Base-by-base conservation (phyloP, 768 basidiomycete species). In the Lepiota subincarnata region DNA sequence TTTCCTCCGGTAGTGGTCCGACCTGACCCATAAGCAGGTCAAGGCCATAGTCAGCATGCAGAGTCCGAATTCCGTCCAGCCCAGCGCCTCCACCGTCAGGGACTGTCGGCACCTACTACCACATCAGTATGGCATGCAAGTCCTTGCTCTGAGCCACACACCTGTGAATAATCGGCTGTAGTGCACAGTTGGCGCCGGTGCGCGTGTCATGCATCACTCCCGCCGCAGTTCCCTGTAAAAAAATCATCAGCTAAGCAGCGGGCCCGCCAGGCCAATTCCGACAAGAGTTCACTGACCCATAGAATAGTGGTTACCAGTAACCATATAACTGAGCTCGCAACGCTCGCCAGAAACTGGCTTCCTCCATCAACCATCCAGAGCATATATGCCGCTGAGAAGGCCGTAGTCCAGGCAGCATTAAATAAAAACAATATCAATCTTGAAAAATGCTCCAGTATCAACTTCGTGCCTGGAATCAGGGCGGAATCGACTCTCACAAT, bases 271-370 rank as follows among this genome's bases (percentile, higher is more conserved):
- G 24, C 24, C 11, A 48, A 44, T 26, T 18, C 44, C 10, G 14
- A n/a, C 11, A 13, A 37, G 47, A 26, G 13, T 18, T 26, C 2
- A 68, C 79, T 55, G 57, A 84, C 89, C 89, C 89, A 91, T 60
- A 90, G 63, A 5, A 78, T 64, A 5, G 78, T 71, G 2, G 88
- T 87, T 35, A 84, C 63, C 22, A 81, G 65, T 26, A 91, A 71
- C 89, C 89, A 92, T 50, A 84, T 64, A 16, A 89, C 77, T 14
- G 89, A 91, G 58, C 86, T 87, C 19, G 89, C 86, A 39, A 91
- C 73, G 64, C 81, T 84, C n/a, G 87, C 88, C 18, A 91, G 74
- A 39, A 87, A 66, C 64, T 85, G 83, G 42, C 79, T 76, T 3
- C 78, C 79, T 44, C 84, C 83, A 49, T 83, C 82, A 36, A 86